phyloP scores from a whole-genome alignment of 331 rosid species.

The Malus hybrid region DNA sequence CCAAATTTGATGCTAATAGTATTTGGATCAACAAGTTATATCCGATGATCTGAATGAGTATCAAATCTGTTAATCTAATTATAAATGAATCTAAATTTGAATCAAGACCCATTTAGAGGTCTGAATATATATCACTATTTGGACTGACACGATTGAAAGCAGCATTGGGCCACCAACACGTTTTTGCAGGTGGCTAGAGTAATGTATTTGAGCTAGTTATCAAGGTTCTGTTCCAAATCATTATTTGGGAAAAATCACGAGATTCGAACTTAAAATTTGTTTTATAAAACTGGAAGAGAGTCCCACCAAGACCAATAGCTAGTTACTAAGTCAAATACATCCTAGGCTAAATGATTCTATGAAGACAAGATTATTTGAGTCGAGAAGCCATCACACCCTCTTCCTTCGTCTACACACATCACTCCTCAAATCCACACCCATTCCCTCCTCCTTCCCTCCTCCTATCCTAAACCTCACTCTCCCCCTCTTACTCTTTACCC shows the following conservation, averaged over 20 bases:
- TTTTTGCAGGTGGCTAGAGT: too few species aligned
- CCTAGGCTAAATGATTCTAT: too few species aligned
- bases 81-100: too few species aligned
- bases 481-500: slow-evolving; percentile 21
- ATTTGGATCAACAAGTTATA: too few species aligned
- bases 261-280: neutral
- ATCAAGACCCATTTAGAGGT: too few species aligned
- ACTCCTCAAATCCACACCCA: slow-evolving; percentile 29
- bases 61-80: too few species aligned
- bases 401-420: slow-evolving; percentile 39
- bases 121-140: too few species aligned
- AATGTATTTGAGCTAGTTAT: neutral
- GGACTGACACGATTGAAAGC: too few species aligned
- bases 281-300: neutral
- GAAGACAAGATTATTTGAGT: too few species aligned
- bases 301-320: neutral
- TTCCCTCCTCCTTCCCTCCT: slow-evolving; percentile 7
- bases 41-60: too few species aligned
- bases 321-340: too few species aligned
- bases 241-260: neutral
- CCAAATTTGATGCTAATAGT: too few species aligned
- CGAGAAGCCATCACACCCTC: slow-evolving; percentile 18
- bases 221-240: neutral
- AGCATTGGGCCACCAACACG: neutral
- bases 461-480: slow-evolving; percentile 48